phyloP scores from a whole-genome alignment of 352 stramenopile species.

The Phytophthora crassamura region DNA sequence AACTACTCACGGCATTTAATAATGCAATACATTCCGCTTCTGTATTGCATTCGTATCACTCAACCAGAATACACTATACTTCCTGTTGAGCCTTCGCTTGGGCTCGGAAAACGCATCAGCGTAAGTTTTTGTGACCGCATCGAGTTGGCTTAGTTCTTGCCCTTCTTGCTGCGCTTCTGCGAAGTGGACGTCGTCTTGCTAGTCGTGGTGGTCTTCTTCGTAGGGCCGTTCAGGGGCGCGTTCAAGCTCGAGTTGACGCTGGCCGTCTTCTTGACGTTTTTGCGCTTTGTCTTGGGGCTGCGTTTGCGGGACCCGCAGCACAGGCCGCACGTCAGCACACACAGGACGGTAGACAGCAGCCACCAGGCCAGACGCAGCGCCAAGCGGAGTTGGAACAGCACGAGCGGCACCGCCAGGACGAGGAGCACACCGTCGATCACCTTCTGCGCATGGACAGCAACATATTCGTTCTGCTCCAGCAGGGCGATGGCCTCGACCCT shows the following conservation, averaged over 20 bases:
- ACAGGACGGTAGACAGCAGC: constrained; percentile 58
- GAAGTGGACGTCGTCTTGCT: constrained; percentile 23
- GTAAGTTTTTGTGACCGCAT: constrained; percentile 1
- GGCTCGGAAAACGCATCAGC: constrained; percentile 1
- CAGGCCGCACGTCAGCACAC: constrained; percentile 57
- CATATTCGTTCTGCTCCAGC: constrained; percentile 66
- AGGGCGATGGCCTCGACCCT: constrained; percentile 60
- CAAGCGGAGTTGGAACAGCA: constrained; percentile 56
- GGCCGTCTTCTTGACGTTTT: constrained; percentile 41
- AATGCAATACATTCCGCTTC: too few relatives aligned
- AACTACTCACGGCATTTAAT: too few relatives aligned
- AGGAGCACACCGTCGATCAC: constrained; percentile 70
- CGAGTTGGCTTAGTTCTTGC: constrained; percentile 38
- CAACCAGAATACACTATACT: constrained; percentile 24
- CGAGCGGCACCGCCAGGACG: constrained; percentile 54
- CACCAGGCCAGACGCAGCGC: constrained; percentile 63
- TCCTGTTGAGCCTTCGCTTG: constrained; percentile 11
- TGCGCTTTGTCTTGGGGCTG: constrained; percentile 54
- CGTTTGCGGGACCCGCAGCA: constrained; percentile 66
- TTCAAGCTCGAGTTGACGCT: constrained; percentile 28
- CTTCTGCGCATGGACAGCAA: constrained; percentile 66
- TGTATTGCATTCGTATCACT: constrained; percentile 2
- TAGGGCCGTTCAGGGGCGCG: constrained; percentile 21
- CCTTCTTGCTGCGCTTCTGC: constrained; percentile 41
- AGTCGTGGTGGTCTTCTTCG: constrained; percentile 31